Conservation (phyloP, 2,329 filamentous ascomycete genomes). For the Alternaria gaisen region DNA sequence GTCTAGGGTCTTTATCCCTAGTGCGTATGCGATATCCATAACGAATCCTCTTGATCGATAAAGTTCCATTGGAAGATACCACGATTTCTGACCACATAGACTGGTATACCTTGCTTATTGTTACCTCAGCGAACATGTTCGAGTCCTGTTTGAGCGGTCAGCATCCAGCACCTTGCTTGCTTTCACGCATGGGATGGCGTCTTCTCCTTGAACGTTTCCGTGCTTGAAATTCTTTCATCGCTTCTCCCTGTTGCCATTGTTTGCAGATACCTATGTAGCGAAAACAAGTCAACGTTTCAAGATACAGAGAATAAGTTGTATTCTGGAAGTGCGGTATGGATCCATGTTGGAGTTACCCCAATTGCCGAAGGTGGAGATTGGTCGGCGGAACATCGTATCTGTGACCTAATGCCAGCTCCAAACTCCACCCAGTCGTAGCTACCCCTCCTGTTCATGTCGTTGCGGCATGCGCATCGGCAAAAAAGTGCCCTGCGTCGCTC, state of each 20-base stretch:
- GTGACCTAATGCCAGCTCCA: not conserved
- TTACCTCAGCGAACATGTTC: not conserved
- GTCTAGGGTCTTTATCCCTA: constrained; percentile 21
- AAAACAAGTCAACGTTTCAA: not conserved
- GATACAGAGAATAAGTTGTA: not conserved
- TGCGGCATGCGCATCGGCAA: not conserved
- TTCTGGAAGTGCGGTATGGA: not conserved
- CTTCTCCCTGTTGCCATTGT: not conserved
- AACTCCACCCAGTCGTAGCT: not conserved
- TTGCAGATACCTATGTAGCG: constrained; percentile 21
- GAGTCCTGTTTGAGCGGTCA: not conserved
- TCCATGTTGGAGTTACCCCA: constrained; percentile 2
- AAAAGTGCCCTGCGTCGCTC: not conserved
- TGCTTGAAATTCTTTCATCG: not conserved
- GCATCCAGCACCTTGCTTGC: constrained; percentile 3
- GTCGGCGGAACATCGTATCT: constrained; percentile 3
- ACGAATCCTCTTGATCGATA: not conserved
- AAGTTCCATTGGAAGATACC: constrained; percentile 21
- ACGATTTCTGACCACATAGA: constrained; percentile 21
- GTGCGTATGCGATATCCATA: not conserved
- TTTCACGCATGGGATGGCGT: constrained; percentile 28
- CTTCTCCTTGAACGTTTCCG: not conserved
- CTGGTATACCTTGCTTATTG: constrained; percentile 3
- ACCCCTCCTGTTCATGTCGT: constrained; percentile 2
- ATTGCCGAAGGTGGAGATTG: not conserved